Base-by-base conservation (phyloP, 2,329 filamentous ascomycete species). In the Rutstroemia sydowiana region DNA sequence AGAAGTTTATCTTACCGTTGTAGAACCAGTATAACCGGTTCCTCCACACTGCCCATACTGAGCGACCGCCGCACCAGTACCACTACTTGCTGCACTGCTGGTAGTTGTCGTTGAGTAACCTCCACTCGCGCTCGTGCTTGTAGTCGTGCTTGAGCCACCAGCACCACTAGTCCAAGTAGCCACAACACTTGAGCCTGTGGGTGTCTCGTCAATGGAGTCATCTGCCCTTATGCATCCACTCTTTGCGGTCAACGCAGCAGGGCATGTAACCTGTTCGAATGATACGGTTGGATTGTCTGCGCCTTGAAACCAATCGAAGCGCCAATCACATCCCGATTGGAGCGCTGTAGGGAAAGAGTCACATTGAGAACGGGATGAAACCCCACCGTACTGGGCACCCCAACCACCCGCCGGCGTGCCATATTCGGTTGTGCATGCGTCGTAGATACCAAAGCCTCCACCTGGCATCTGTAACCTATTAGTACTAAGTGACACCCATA, bases 361-460 rank as follows among this genome's bases (percentile, higher is more conserved):
- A 63, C 75, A 77, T 23, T 71, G 64, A 26, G 66, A 64, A 45
- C 70, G 66, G 51, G 65, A 66, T 20, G 67, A 63, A 55, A 76
- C 66, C 51, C 75, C 75, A 31, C 75, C 75, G 60, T 77, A 77
- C 55, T 70, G 68, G 3, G 65, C 64, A 14, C 74, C 75, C 70
- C 72, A 73, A 31, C 71, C 68, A 1, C 65, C 61, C 1, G 68
- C 57, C 2, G 68, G 67, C 14, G 68, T 64, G 23, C 70, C 70
- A 57, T 72, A 81, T 67, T 79, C 68, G 8, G 67, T 64, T 0
- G 66, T 69, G 64, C 77, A 81, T 30, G 71, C 77, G 54, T 79
- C 73, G 61, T 74, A 80, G 53, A 74, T 70, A 44, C 79, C 79
- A 18, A 75, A 73, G 26, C 79, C 78, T 52, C 78, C 78, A 14